These are phyloP conservation scores for Rubroboletus satanas DNA, from an alignment of 768 basidiomycete genomes.

Conservation along the genomic window DNA sequence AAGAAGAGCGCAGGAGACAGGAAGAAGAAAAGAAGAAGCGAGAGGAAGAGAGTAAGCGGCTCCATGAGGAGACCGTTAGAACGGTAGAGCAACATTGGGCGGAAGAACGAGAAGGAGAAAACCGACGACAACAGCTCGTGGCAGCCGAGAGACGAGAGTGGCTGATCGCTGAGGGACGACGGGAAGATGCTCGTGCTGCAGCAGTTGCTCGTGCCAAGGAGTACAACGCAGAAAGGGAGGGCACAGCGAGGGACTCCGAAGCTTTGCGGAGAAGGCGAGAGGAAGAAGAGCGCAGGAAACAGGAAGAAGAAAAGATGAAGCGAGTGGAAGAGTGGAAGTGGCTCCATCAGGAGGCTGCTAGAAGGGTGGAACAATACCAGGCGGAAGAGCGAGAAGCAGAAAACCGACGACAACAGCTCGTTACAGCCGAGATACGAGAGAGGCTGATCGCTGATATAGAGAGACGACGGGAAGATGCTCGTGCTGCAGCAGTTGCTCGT, in stretches of 20 bases:
- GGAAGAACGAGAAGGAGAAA: slow-evolving; percentile 27
- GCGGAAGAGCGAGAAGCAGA: slow-evolving; percentile 27
- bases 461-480: neutral
- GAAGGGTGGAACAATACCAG: neutral
- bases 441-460: neutral
- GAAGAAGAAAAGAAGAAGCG: neutral
- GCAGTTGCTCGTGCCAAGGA: neutral
- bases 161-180: neutral
- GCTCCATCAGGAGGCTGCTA: neutral
- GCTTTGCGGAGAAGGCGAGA: slow-evolving; percentile 11
- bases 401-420: neutral
- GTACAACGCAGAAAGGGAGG: neutral
- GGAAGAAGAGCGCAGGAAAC: neutral
- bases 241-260: neutral
- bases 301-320: neutral
- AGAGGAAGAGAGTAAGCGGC: neutral
- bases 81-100: neutral
- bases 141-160: neutral
- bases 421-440: neutral
- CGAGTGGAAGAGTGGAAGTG: neutral
- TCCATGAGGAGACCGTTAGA: neutral
- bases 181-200: neutral
- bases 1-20: neutral
- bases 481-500: neutral
- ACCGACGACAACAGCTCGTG: neutral